A percentile compares a stretch with the other conserved stretches of the same genome.
Evolutionary conservation across 2,329 filamentous ascomycete species (phyloP).

Genomic region (Neophaeococcomyces aloes): DNA sequence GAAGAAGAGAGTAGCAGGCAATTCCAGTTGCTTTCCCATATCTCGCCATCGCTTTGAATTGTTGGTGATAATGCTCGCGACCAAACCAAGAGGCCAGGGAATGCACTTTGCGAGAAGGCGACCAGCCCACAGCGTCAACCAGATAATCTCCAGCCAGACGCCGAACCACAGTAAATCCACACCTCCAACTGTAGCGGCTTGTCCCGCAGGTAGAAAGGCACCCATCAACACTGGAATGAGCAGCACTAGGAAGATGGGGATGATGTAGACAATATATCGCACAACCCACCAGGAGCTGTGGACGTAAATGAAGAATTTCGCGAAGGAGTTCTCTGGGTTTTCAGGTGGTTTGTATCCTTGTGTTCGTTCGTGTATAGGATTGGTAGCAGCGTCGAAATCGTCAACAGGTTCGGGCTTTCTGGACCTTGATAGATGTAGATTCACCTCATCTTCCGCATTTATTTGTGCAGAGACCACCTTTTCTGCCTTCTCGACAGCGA

Average conservation of each 20-base stretch:
- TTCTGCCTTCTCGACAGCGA: slow-evolving; percentile 56
- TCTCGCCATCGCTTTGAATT: slow-evolving; percentile 90
- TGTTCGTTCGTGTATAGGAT: slow-evolving; percentile 57
- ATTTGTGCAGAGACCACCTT: slow-evolving; percentile 28
- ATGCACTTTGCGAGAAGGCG: slow-evolving; percentile 55
- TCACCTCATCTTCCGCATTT: slow-evolving; percentile 25
- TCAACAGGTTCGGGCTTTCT: slow-evolving; percentile 49
- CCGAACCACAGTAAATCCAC: slow-evolving; percentile 82
- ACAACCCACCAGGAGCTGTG: slow-evolving; percentile 57
- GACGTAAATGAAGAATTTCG: slow-evolving; percentile 53
- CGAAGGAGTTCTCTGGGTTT: slow-evolving; percentile 51
- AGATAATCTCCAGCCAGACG: slow-evolving; percentile 89
- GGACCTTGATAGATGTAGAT: slow-evolving; percentile 43
- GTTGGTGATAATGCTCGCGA: slow-evolving; percentile 70
- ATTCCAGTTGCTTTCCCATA: slow-evolving; percentile 71
- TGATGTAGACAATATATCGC: slow-evolving; percentile 62
- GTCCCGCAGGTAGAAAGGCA: slow-evolving; percentile 42
- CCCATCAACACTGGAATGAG: slow-evolving; percentile 60
- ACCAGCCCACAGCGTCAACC: slow-evolving; percentile 79
- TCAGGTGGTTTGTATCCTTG: slow-evolving; percentile 55
- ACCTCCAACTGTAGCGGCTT: slow-evolving; percentile 56
- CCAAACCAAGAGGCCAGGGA: slow-evolving; percentile 49
- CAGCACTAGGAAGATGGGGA: slow-evolving; percentile 53
- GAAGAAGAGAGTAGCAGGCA: slow-evolving; percentile 77
- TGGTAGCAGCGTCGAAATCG: slow-evolving; percentile 57